Evolutionary conservation across 805 yeast species (phyloP), one percentile per base, ranked within the genome.

Genomic region (Suhomyces xylopsoci): DNA sequence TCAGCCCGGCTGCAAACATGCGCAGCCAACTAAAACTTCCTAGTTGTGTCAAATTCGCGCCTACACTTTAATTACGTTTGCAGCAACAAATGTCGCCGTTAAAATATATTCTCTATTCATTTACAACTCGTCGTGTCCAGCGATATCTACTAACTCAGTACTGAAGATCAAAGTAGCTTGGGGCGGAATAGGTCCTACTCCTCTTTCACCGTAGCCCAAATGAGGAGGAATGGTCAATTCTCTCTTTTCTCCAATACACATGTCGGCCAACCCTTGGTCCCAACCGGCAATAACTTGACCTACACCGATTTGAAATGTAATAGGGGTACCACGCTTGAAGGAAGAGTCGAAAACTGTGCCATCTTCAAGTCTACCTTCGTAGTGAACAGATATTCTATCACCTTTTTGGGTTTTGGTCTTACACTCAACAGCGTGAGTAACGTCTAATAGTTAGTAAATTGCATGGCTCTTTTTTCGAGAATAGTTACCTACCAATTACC

Each of bases 221-320:
- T 79, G 77, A 5, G 96, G 80, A 46, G 97, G 97, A 64, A 92
- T 89, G 26, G 83, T 81, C 60, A 91, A 76, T 59, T 80, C 85
- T 65, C 97, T 81, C 73, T 85, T 78, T 69, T 91, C 97, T 45
- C 97, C 97, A 67, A 89, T 75, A 70, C 97, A 91, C 96, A 88
- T 88, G 41, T 65, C 68, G 32, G 62, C 60, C 48, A 90, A 72
- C 42, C 97, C 97, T 69, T 85, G 82, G 57, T 91, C 97, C 97
- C 97, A 91, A 54, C 97, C 97, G 55, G 77, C 64, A 64, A 91
- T 91, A 30, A 91, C 97, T 62, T 81, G 85, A 5, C 96, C 92
- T 24, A 70, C 67, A 42, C 97, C 97, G 50, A 92, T 71, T n/a
- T 70, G 70, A 69, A 91, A 91, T 42, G 77, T 66, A 55, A 91